phyloP scores from a whole-genome alignment of 345 rosid species.

The Eucalyptus polybractea region DNA sequence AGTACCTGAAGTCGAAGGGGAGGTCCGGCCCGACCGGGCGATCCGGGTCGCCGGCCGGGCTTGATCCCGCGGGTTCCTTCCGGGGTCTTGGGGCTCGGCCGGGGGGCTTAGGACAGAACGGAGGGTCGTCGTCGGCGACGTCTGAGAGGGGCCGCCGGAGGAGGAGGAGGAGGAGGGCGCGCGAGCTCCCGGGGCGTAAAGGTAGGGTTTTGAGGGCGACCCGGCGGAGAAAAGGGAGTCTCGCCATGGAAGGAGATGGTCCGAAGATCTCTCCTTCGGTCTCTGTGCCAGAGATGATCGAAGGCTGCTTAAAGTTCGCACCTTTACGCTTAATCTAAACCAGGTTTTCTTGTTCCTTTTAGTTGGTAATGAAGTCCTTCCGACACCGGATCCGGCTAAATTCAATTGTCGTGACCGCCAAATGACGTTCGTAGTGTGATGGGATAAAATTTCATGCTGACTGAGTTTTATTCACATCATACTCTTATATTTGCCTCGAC shows the following conservation, averaged over 20 bases:
- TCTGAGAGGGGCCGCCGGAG: not conserved
- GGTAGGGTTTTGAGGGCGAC: not conserved
- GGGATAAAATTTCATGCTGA: not conserved
- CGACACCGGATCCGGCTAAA: not conserved
- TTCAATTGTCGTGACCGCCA: not conserved
- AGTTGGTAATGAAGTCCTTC: not conserved
- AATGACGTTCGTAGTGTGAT: no score
- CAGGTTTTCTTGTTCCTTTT: no score
- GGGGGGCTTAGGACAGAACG: constrained; percentile 10
- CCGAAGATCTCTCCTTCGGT: not conserved
- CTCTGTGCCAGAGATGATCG: not conserved
- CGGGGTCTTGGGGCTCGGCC: not conserved
- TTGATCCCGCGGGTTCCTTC: not conserved
- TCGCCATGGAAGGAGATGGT: not conserved
- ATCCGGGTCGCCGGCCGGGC: no score
- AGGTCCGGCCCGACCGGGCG: no score
- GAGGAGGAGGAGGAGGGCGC: not conserved
- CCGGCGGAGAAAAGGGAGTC: not conserved
- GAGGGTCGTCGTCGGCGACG: not conserved
- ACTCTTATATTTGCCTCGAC: not conserved
- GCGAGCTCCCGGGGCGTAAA: not conserved
- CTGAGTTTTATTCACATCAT: not conserved
- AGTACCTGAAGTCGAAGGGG: no score
- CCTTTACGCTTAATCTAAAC: not conserved
- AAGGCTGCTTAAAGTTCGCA: not conserved